Base-by-base conservation (phyloP, 495 filamentous ascomycete genomes). In the Pseudotulostoma volvatum region DNA sequence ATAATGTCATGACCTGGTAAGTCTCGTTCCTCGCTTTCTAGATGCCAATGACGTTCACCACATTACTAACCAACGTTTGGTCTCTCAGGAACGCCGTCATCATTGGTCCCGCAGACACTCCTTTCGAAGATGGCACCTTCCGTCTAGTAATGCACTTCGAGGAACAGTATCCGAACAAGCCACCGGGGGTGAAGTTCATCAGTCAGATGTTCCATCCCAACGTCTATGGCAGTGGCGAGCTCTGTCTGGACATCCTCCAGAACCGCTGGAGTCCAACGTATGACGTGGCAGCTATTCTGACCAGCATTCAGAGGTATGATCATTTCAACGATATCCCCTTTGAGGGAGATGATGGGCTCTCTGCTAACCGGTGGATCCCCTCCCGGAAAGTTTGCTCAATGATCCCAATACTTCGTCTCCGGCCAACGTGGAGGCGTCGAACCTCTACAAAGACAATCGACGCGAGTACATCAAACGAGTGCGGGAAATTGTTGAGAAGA, bases 1-100 rank as follows among this genome's bases (percentile, higher is more conserved):
- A 97, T 56, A 97, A 97, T 69, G 90, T 97, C 32, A 96, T 97
- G 90, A 95, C 86, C 36, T 97, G 90, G 90, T 96, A 73, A 46
- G 67, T 37, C 37, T 25, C 32, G 7, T 18, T 4, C 39, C 40
- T 17, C 31, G 34, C 36, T 44, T 45, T 21, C 13, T 30, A n/a
- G n/a, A n/a, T n/a, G n/a, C n/a, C n/a, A n/a, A n/a, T n/a, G n/a
- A n/a, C n/a, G n/a, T n/a, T n/a, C n/a, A n/a, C n/a, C n/a, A n/a
- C n/a, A n/a, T n/a, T n/a, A n/a, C n/a, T n/a, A n/a, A n/a, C n/a
- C n/a, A n/a, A n/a, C n/a, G n/a, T n/a, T n/a, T n/a, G n/a, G n/a
- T 34, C 7, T 25, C 7, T 13, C 15, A 97, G 90, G 90, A 97
- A 97, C 56, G 90, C 90, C 41, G 90, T 97, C 40, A 97, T 97